Evolutionary conservation across 164 flowering plant genomes (phyloP).

Genomic region (Stephania cephalantha): DNA sequence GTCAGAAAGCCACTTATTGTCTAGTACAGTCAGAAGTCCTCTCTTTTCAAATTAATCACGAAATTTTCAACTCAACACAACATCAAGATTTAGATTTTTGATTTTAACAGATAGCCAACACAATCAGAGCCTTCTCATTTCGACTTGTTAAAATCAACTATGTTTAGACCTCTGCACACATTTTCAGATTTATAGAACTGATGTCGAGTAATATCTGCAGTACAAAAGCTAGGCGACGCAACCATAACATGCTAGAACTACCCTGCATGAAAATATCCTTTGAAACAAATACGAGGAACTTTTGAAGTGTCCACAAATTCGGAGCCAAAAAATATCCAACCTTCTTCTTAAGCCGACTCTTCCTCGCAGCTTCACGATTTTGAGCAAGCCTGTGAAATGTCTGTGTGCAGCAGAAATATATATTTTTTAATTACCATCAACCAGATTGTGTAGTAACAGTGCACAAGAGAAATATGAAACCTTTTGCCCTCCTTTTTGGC

Average conservation of each 20-base stretch:
- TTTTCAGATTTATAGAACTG: no score
- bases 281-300: not conserved
- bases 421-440: not conserved
- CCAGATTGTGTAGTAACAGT: not conserved
- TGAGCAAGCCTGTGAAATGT: constrained; percentile 77
- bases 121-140: no score
- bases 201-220: not conserved
- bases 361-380: constrained; percentile 84
- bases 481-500: constrained; percentile 65
- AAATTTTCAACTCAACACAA: no score
- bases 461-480: constrained; percentile 21
- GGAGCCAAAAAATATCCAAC: constrained; percentile 22
- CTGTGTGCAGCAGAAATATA: constrained; percentile 31
- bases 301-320: not conserved
- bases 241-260: not conserved
- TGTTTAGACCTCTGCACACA: no score
- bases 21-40: no score
- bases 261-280: not conserved
- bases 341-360: constrained; percentile 75
- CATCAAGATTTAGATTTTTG: no score
- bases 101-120: no score
- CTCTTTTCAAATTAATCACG: no score
- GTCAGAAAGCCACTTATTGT: no score
- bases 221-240: not conserved
- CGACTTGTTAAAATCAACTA: no score